A percentile compares a stretch with the other conserved stretches of the same genome.
These are phyloP conservation scores for Talaromyces islandicus DNA, from an alignment of 2,329 filamentous ascomycete species.

Conservation along the genomic window DNA sequence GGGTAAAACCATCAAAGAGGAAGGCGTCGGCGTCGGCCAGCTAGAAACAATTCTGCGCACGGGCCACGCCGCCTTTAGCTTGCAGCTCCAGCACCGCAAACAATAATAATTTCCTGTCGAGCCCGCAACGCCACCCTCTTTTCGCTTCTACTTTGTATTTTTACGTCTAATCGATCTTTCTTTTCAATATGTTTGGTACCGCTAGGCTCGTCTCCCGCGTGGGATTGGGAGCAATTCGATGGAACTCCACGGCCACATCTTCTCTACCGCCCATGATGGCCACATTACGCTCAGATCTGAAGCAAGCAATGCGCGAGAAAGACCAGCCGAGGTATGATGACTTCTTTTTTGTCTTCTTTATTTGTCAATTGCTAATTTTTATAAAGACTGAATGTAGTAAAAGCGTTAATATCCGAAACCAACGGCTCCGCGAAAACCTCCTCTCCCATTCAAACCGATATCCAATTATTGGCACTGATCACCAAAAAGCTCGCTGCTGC, in stretches of 20 bases:
- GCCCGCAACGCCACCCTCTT: neutral
- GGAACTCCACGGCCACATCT: conserved; percentile 33
- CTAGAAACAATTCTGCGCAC: conserved; percentile 32
- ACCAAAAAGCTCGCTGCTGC: conserved; percentile 36
- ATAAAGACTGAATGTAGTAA: conserved; percentile 40
- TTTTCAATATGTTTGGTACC: conserved; percentile 24
- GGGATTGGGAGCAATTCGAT: conserved; percentile 27
- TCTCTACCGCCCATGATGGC: conserved; percentile 37
- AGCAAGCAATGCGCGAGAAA: conserved; percentile 45
- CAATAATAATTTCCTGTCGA: conserved; percentile 2
- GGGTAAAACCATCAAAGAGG: neutral
- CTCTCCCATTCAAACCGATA: conserved; percentile 40
- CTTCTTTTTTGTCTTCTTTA: neutral
- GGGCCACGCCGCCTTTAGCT: conserved; percentile 19
- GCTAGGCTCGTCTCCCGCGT: conserved; percentile 23
- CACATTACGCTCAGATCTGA: conserved; percentile 41
- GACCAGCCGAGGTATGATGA: conserved; percentile 36
- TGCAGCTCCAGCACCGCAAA: neutral
- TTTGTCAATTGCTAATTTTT: neutral
- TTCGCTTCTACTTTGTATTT: neutral
- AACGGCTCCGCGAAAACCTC: conserved; percentile 44
- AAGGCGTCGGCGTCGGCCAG: conserved; percentile 10
- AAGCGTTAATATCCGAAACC: conserved; percentile 44
- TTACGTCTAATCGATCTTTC: neutral
- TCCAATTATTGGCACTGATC: conserved; percentile 41